phyloP scores from a whole-genome alignment of 257 asterid species.

The Nicotiana benthamiana region DNA sequence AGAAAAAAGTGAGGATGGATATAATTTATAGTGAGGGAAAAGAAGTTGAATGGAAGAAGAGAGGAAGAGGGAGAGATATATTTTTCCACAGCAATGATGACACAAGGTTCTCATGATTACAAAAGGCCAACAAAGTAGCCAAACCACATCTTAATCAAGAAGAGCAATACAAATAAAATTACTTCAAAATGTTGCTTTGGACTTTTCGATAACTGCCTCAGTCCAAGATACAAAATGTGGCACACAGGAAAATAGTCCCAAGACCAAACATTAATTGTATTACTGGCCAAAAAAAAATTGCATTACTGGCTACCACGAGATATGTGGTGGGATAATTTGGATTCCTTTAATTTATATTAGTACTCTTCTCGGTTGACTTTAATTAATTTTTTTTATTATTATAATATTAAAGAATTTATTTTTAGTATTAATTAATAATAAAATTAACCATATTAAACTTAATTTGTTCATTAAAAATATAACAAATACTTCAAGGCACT shows the following conservation, averaged over 20 bases:
- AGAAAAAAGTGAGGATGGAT: neutral
- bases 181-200: neutral
- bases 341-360: too few species aligned
- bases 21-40: neutral
- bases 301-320: neutral
- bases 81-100: constrained; percentile 29
- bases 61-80: neutral
- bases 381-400: too few species aligned
- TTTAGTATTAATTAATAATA: too few species aligned
- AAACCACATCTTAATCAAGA: neutral
- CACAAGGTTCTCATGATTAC: constrained; percentile 23
- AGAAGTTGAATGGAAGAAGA: neutral
- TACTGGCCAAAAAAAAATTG: neutral
- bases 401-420: too few species aligned
- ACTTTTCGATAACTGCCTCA: neutral
- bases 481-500: too few species aligned
- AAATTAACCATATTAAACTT: too few species aligned
- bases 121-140: constrained; percentile 12
- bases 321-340: neutral
- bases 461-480: too few species aligned
- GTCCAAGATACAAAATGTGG: neutral
- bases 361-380: too few species aligned
- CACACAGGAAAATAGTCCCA: constrained; percentile 16
- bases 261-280: neutral
- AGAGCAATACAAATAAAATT: neutral